Percentiles rank a stretch among this genome's conserved stretches.
Conservation (phyloP, 108 stramenopile species). For the Craspedostauros australis region DNA sequence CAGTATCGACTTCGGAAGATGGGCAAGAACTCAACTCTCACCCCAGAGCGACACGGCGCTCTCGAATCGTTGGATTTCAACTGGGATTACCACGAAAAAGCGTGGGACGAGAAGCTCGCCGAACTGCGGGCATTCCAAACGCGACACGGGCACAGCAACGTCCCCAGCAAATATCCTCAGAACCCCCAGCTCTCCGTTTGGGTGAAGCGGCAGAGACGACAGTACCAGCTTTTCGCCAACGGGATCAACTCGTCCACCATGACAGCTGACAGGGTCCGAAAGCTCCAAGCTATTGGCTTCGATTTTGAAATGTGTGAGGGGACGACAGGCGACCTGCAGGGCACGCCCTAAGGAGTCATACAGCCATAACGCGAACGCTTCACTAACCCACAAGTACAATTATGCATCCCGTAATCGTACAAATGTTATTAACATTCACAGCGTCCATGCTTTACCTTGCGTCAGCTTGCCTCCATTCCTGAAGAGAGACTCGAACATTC, state of each 20-base stretch:
- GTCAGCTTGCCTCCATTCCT: too few species aligned
- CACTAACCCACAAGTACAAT: too few species aligned
- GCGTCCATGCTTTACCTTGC: too few species aligned
- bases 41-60: constrained; percentile 29
- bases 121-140: constrained; percentile 8
- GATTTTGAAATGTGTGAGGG: too few species aligned
- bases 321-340: too few species aligned
- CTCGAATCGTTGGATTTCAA: constrained; percentile 36
- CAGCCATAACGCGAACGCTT: too few species aligned
- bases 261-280: constrained; percentile 36
- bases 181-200: constrained; percentile 9
- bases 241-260: constrained; percentile 30
- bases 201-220: constrained; percentile 28
- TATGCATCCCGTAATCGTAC: too few species aligned
- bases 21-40: constrained; percentile 32
- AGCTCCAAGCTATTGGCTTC: constrained; percentile 40
- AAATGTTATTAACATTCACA: too few species aligned
- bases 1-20: constrained; percentile 35
- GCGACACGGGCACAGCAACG: constrained; percentile 22
- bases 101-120: constrained; percentile 13
- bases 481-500: too few species aligned
- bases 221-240: constrained; percentile 22
- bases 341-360: too few species aligned
- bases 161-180: constrained; percentile 6
- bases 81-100: constrained; percentile 29